Evolutionary conservation across 1,284 basidiomycete species (phyloP), one percentile per base, ranked within the genome.

Genomic region (Pseudozyma sp.): DNA sequence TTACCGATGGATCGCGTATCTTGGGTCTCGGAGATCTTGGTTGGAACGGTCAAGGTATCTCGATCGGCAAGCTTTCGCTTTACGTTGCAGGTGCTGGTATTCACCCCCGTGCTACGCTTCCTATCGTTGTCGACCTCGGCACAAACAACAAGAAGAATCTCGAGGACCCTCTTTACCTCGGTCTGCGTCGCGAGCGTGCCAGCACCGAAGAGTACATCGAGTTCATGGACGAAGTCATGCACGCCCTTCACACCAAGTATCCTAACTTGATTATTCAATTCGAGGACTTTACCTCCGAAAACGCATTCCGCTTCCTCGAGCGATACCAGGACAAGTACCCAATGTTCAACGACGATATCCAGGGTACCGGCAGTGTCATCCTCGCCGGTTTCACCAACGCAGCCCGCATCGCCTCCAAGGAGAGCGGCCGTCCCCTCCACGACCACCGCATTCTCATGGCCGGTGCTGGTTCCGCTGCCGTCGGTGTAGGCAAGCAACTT

Each of bases 151-250:
- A 93, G 77, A 87, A 88, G 70, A 91, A 91, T 85, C 89, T 95
- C 48, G 89, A 93, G 36, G 94, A 97, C 86, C 93, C 94, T 3
- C 88, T 97, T 18, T 97, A 97, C 86, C 90, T 97, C 76, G 95
- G 95, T 54, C 88, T 93, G 50, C 76, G 75, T 11, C 77, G 72
- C 58, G 68, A 75, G 67, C 77, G 79, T n/a, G 86, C 48, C 72
- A 88, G 50, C n/a, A 70, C 70, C 5, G 80, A 81, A 18, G 82
- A 83, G 60, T 76, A 80, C 59, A 62, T 75, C 40, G 91, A 89
- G 66, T 95, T 97, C 85, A 93, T 97, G 91, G 93, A 96, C 82
- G 92, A 93, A 84, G 95, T 97, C 86, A 95, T 97, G 93, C 85
- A 87, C 35, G 93, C 93, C 82, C 74, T 79, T 9, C 53, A 80